These are phyloP conservation scores for Trifolium pratense DNA, from an alignment of 306 rosid genomes.

Conservation along the genomic window DNA sequence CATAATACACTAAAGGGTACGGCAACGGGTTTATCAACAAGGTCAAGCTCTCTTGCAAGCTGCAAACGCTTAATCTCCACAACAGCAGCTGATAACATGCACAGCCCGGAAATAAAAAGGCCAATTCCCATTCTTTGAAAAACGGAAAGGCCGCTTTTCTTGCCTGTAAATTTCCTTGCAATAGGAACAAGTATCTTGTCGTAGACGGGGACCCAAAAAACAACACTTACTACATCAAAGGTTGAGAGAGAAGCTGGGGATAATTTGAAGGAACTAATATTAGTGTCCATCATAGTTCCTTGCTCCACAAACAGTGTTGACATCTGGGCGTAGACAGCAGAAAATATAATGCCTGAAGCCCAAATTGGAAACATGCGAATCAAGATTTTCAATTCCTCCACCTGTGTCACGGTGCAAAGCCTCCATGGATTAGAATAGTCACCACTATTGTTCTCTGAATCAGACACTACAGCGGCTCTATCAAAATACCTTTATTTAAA, in stretches of 20 bases:
- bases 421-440: conserved; percentile 73
- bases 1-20: conserved; percentile 77
- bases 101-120: conserved; percentile 62
- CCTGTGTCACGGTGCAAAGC: conserved; percentile 90
- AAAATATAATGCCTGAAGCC: conserved; percentile 79
- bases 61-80: conserved; percentile 72
- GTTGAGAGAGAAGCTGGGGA: conserved; percentile 88
- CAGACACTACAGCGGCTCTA: conserved; percentile 78
- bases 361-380: conserved; percentile 89
- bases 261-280: conserved; percentile 69
- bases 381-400: conserved; percentile 86
- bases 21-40: conserved; percentile 61
- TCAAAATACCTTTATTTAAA: conserved; percentile 74
- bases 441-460: conserved; percentile 53
- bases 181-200: conserved; percentile 78
- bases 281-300: conserved; percentile 83
- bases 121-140: conserved; percentile 87
- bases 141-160: conserved; percentile 74
- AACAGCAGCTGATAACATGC: conserved; percentile 87
- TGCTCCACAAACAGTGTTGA: conserved; percentile 92
- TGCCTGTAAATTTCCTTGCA: conserved; percentile 71
- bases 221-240: conserved; percentile 71
- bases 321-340: conserved; percentile 94
- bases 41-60: conserved; percentile 64
- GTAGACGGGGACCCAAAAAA: conserved; percentile 86